Evolutionary conservation across 2,329 filamentous ascomycete genomes (phyloP).

Genomic region (Didymella pinodella): DNA sequence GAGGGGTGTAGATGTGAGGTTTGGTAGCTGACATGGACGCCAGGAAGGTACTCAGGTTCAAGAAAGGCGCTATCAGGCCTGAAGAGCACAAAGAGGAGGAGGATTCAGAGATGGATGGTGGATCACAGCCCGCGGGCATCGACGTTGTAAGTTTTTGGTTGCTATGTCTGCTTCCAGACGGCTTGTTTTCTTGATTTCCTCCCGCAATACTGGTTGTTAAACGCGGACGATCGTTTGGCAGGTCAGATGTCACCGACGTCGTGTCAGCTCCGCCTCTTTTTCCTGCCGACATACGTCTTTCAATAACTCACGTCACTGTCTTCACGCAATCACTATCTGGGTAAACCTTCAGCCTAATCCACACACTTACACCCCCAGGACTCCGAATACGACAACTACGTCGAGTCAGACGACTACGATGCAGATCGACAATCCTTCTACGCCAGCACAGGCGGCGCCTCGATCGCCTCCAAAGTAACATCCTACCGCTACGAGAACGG

Average conservation of each 20-base stretch:
- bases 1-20: neutral
- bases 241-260: neutral
- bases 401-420: conserved; percentile 35
- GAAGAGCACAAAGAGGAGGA: neutral
- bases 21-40: conserved; percentile 1
- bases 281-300: neutral
- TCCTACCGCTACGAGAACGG: conserved; percentile 52
- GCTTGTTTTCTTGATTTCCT: neutral
- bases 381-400: conserved; percentile 34
- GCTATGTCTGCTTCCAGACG: neutral
- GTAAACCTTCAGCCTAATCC: neutral
- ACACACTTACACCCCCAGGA: conserved; percentile 27
- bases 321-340: neutral
- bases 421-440: conserved; percentile 38
- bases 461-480: conserved; percentile 51
- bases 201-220: neutral
- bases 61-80: neutral
- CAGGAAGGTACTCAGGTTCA: conserved; percentile 16
- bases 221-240: neutral
- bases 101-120: neutral
- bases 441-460: conserved; percentile 44
- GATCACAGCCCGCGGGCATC: conserved; percentile 11
- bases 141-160: conserved; percentile 25
- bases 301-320: neutral
- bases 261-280: neutral